phyloP scores from a whole-genome alignment of 1,284 basidiomycete genomes.

The Kwoniella shivajii region DNA sequence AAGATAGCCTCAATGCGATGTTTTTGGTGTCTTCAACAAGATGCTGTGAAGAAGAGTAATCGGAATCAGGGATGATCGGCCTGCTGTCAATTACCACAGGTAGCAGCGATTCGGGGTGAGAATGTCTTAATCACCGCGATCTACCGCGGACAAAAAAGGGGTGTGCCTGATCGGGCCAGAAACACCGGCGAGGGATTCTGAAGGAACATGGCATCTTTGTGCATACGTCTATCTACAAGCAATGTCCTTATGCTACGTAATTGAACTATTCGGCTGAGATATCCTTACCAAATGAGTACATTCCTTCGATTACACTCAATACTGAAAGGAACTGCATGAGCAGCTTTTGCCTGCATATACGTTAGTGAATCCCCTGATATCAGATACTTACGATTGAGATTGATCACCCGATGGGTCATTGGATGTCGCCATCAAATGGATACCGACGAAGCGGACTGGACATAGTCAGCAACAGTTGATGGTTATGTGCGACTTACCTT shows the following conservation, averaged over 20 bases:
- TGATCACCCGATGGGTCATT: conserved; percentile 22
- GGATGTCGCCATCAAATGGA: conserved; percentile 47
- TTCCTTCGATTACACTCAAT: conserved; percentile 46
- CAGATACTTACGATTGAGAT: conserved; percentile 36
- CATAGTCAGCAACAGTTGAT: conserved; percentile 3
- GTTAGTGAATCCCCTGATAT: neutral
- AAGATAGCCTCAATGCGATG: too few species aligned
- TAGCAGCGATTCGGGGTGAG: too few species aligned
- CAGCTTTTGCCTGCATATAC: conserved; percentile 32
- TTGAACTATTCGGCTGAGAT: conserved; percentile 32
- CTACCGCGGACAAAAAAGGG: too few species aligned
- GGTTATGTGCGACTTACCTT: conserved; percentile 30
- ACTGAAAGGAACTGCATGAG: conserved; percentile 48
- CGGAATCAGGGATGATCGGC: too few species aligned
- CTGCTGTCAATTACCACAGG: too few species aligned
- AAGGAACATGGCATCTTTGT: too few species aligned
- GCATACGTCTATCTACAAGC: neutral
- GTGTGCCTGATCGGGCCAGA: too few species aligned
- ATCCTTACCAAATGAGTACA: conserved; percentile 42
- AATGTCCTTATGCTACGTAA: neutral
- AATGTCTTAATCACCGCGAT: too few species aligned
- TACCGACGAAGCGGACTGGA: conserved; percentile 45
- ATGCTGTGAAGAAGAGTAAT: too few species aligned
- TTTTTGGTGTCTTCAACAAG: too few species aligned
- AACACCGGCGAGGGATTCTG: too few species aligned